phyloP scores from a whole-genome alignment of 345 rosid species.

The Euphorbia peplus region DNA sequence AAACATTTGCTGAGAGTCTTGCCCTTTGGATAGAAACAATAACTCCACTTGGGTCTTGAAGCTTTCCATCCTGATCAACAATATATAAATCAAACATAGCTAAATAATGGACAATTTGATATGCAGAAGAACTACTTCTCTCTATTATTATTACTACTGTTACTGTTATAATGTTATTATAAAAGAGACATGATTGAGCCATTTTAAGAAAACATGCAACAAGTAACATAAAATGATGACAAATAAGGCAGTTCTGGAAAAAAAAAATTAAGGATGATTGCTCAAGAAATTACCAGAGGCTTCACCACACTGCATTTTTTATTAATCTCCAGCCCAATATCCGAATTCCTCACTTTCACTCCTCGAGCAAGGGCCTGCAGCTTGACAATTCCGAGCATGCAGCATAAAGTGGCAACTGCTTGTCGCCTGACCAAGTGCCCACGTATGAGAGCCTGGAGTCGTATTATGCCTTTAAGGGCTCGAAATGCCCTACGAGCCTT shows the following conservation, averaged over 20 bases:
- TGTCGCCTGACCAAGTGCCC: constrained; percentile 95
- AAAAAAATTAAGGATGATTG: constrained; percentile 1
- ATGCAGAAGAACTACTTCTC: background rate
- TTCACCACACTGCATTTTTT: constrained; percentile 28
- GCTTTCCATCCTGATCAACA: constrained; percentile 43
- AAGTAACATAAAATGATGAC: background rate
- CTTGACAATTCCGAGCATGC: constrained; percentile 78
- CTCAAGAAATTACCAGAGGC: constrained; percentile 47
- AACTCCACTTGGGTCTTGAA: constrained; percentile 27
- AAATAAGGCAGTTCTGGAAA: background rate
- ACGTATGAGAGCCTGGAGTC: constrained; percentile 94
- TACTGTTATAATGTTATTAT: background rate
- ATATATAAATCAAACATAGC: constrained; percentile 1
- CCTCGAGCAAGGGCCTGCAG: constrained; percentile 82
- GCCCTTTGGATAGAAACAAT: constrained; percentile 38
- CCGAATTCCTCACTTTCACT: constrained; percentile 52
- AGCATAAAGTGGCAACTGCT: constrained; percentile 72
- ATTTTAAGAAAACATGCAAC: background rate
- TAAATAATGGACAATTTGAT: background rate
- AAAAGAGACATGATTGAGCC: background rate
- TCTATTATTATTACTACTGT: background rate
- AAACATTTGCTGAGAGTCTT: constrained; percentile 53
- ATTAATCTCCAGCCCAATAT: constrained; percentile 46
- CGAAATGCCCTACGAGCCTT: constrained; percentile 96
- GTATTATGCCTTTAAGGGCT: constrained; percentile 93